Base-by-base conservation (phyloP, 495 filamentous ascomycete genomes). In the Aspergillus indologenus region DNA sequence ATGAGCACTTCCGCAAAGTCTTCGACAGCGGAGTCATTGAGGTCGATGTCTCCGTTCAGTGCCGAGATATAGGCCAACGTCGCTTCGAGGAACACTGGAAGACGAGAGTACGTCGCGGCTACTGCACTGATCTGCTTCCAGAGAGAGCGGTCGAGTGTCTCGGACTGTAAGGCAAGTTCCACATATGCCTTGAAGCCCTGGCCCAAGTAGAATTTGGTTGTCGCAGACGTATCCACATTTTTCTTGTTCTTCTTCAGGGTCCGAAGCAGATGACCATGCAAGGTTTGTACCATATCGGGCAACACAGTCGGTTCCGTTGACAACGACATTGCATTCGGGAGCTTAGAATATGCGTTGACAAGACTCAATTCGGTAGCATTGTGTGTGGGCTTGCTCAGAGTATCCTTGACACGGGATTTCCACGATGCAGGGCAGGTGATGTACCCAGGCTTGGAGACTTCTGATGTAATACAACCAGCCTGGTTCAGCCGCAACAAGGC, bases 401-500 rank as follows among this genome's bases (percentile, higher is more conserved):
- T 83, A 60, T 80, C 81, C 45, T 84, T 78, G 60, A 91, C 88
- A 45, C 84, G 82, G 62, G 83, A 76, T 64, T 90, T 88, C 84
- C 87, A 90, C 1, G 83, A 81, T 58, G 83, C 79, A 17, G 89
- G 87, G 21, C 87, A 83, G 5, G 74, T 69, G 55, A 87, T 79
- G 48, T 76, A 76, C 7, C 87, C 85, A 53, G 82, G 75, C 18
- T 79, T 82, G 1, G 80, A 68, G 26, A 61, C 53, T 42, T 75
- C 74, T 0, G 74, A 69, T 4, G 75, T 74, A 19, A 79, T 68
- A 34, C 75, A 79, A 5, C 80, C 81, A 5, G 80, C 69, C 53
- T 82, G 76, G 17, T 83, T 80, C 61, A 96, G 79, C 19, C 83
- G 84, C 3, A 90, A 87, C 19, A 96, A 61, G 17, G 90, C 71